phyloP scores from a whole-genome alignment of 2,329 filamentous ascomycete species.

The Alternaria angustiovoidea region DNA sequence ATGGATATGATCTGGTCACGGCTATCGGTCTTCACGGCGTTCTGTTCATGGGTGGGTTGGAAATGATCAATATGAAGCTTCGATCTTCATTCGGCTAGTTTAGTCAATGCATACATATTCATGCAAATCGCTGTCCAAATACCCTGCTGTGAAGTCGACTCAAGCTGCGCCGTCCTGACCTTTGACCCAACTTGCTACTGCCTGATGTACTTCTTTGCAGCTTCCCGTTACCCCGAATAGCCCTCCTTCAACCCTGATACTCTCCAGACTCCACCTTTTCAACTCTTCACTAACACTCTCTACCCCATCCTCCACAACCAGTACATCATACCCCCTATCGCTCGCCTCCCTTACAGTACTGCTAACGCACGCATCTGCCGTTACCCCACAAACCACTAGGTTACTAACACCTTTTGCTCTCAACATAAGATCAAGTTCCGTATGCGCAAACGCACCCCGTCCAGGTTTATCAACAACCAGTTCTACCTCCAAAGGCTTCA shows the following conservation, averaged over 20 bases:
- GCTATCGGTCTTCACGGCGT: slow-evolving; percentile 44
- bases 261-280: slow-evolving; percentile 23
- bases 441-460: slow-evolving; percentile 62
- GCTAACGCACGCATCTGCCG: slow-evolving; percentile 64
- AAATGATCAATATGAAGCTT: slow-evolving; percentile 36
- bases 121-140: not conserved
- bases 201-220: slow-evolving; percentile 33
- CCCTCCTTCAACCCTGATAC: slow-evolving; percentile 3
- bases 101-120: slow-evolving; percentile 40
- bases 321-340: slow-evolving; percentile 63
- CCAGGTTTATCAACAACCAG: slow-evolving; percentile 63
- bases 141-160: not conserved
- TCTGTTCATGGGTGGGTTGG: slow-evolving; percentile 36
- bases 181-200: slow-evolving; percentile 32
- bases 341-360: slow-evolving; percentile 65
- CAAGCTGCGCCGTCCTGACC: not conserved
- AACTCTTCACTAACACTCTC: slow-evolving; percentile 40
- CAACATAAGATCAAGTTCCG: slow-evolving; percentile 62
- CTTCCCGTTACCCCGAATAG: slow-evolving; percentile 39
- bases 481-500: slow-evolving; percentile 50
- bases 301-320: slow-evolving; percentile 60
- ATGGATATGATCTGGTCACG: slow-evolving; percentile 38
- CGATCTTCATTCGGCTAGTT: slow-evolving; percentile 29
- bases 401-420: slow-evolving; percentile 62
- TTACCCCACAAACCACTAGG: slow-evolving; percentile 63